phyloP scores from a whole-genome alignment of 129 eudicot genomes.

The Glebionis coronaria region DNA sequence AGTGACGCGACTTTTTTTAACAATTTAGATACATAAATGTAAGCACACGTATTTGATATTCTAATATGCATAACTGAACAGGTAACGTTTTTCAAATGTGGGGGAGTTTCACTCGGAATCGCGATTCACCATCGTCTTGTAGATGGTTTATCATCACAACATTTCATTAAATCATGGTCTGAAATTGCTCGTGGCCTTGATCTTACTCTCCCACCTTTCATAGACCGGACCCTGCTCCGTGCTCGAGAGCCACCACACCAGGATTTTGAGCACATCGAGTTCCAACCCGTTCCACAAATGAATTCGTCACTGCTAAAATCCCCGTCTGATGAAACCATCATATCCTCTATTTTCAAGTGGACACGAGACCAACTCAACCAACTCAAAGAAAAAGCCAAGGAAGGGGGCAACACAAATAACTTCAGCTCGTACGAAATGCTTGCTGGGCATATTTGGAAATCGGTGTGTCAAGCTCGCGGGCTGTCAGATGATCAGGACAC shows the following conservation, averaged over 20 bases:
- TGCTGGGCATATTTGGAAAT: background rate
- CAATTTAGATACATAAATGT: no score
- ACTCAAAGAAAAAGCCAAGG: background rate
- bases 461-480: background rate
- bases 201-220: no score
- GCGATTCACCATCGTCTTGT: no score
- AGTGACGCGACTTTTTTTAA: no score
- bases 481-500: background rate
- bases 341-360: background rate
- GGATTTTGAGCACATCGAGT: background rate
- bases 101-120: no score
- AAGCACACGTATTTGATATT: no score
- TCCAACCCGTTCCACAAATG: background rate
- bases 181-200: no score
- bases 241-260: background rate
- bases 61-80: no score
- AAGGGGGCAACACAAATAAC: background rate
- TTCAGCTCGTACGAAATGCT: background rate
- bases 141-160: no score
- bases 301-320: background rate
- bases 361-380: background rate
- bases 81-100: no score
- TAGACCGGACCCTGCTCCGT: no score
- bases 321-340: background rate
- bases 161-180: no score